phyloP scores from a whole-genome alignment of 768 basidiomycete genomes.

The Podaxis carcinomalis region DNA sequence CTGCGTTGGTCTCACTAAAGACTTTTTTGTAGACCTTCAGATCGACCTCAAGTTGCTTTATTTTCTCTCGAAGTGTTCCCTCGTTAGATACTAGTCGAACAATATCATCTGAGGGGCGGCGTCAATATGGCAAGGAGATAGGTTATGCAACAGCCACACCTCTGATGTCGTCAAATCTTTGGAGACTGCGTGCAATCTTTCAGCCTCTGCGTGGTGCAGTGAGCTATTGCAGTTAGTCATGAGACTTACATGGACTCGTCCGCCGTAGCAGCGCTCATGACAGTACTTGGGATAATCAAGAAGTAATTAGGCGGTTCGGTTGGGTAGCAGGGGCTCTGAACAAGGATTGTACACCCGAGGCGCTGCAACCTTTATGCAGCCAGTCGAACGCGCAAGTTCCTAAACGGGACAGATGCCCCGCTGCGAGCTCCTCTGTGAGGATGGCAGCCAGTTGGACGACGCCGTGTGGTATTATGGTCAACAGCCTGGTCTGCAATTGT shows the following conservation, averaged over 20 bases:
- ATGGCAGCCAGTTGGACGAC: not conserved
- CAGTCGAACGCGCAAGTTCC: not conserved
- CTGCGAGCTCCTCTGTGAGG: not conserved
- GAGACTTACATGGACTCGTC: not conserved
- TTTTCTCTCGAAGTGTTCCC: slow-evolving; percentile 22
- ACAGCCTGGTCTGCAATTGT: not conserved
- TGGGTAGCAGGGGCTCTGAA: not conserved
- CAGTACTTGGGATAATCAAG: not conserved
- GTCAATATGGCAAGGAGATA: not conserved
- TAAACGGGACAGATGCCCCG: not conserved
- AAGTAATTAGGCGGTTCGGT: not conserved
- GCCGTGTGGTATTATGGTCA: not conserved
- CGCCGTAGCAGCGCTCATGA: not conserved
- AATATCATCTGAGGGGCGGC: slow-evolving; percentile 31
- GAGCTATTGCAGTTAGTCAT: not conserved
- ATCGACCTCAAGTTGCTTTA: slow-evolving; percentile 35
- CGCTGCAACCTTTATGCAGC: not conserved
- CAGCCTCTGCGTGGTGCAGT: not conserved
- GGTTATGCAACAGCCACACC: not conserved
- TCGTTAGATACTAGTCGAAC: slow-evolving; percentile 30
- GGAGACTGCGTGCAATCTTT: not conserved
- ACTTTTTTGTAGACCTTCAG: slow-evolving; percentile 40
- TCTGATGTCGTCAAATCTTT: not conserved
- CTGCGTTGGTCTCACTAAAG: slow-evolving; percentile 32
- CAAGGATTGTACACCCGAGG: no score